Conservation (phyloP, 2,329 filamentous ascomycete genomes). For the Colletotrichum paranaense region DNA sequence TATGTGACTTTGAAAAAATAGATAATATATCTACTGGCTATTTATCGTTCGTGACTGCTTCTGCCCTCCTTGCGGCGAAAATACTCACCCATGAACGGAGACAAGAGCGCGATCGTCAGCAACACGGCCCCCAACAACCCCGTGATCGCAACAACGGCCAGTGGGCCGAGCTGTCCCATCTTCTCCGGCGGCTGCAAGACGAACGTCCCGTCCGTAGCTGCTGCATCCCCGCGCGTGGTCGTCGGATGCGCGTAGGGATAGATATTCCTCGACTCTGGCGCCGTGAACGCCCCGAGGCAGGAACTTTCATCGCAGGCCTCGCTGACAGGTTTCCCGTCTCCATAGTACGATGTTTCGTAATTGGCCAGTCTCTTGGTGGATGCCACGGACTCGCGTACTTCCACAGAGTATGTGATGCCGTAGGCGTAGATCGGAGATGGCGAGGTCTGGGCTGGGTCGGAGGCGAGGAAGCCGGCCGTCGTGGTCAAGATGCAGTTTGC, state of each 20-base stretch:
- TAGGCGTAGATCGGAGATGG: not conserved
- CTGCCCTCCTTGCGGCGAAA: not conserved
- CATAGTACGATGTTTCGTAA: too few species aligned
- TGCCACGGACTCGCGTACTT: not conserved
- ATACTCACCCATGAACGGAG: not conserved
- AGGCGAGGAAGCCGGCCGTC: not conserved
- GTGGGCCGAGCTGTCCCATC: conserved; percentile 10
- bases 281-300: not conserved
- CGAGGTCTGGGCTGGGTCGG: not conserved
- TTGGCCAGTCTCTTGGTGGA: too few species aligned
- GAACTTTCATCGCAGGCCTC: not conserved
- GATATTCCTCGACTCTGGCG: not conserved
- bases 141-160: conserved; percentile 9
- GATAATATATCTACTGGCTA: too few species aligned
- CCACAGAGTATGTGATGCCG: not conserved
- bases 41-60: not conserved
- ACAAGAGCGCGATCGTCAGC: not conserved
- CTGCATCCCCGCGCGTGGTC: not conserved
- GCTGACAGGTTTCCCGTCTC: not conserved
- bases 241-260: not conserved
- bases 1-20: not conserved
- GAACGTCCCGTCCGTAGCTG: not conserved
- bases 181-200: conserved; percentile 1
- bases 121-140: not conserved
- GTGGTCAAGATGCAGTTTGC: not conserved